Evolutionary conservation across 2,329 filamentous ascomycete genomes (phyloP).

Genomic region (Fusarium tjaetaba): DNA sequence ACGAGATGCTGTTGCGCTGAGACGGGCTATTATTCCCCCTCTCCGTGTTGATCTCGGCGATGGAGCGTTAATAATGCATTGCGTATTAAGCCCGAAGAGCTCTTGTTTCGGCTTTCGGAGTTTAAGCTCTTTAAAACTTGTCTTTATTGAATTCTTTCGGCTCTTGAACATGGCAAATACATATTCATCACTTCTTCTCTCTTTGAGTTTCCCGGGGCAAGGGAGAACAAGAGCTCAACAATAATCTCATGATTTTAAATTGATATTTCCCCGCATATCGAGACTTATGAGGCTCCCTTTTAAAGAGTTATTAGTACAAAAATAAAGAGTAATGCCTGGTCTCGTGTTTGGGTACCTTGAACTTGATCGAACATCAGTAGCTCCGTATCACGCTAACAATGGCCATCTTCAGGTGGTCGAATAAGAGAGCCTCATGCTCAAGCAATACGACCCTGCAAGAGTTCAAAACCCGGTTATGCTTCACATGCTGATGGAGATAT

Average conservation of each 20-base stretch:
- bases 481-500: conserved; percentile 14
- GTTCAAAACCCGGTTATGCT: conserved; percentile 10
- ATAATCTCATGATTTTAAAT: background rate
- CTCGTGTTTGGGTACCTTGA: background rate
- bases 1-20: background rate
- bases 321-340: background rate
- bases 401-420: conserved; percentile 7
- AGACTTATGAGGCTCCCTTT: background rate
- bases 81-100: background rate
- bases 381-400: conserved; percentile 10
- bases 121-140: background rate
- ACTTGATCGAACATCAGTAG: background rate
- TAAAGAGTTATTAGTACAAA: background rate
- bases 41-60: background rate
- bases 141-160: background rate
- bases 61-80: background rate
- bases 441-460: conserved; percentile 9
- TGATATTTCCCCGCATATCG: conserved; percentile 13
- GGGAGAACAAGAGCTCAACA: background rate
- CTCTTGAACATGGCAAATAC: background rate
- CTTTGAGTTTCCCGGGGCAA: background rate
- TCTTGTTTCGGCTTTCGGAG: background rate
- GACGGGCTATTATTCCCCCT: background rate
- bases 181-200: background rate
- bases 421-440: background rate